Evolutionary conservation across 306 rosid genomes (phyloP), one percentile per base, ranked within the genome.

Genomic region (Neltuma alba): DNA sequence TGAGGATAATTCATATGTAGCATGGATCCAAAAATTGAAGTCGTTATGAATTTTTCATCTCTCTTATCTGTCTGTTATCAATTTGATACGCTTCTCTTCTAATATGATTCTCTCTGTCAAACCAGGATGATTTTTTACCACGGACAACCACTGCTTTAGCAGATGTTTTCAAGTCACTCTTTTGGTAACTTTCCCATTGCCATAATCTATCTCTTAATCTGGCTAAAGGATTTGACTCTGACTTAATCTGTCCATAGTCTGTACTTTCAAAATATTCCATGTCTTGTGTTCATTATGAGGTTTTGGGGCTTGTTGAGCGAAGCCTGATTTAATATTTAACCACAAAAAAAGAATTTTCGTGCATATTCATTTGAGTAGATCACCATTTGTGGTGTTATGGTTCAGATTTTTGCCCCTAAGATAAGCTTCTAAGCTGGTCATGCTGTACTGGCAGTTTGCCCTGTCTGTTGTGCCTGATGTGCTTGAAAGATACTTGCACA

Each of bases 401-500:
- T 79, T 73, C 73, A 61, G 78, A 23, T 28, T 38, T 44, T 75
- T 57, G 38, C 84, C 42, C 36, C 63, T 67, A 48, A 36, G 77
- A 66, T 69, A 72, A 67, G 64, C 83, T 74, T 66, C 85, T 82
- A 57, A 77, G 71, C 11, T 15, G 78, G 57, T 69, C 80, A 71
- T 78, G 41, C 81, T 72, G 47, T 73, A 25, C 79, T 82, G 67
- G 86, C 97, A 95, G 99, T 79, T 89, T 92, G 90, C 99, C 99
- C 75, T 95, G 99, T 81, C 83, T 95, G 13, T 81, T 92, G 80
- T 95, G 98, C 83, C 44, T 91, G 80, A 71, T 79, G 88, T 95
- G 99, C 97, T 72, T 92, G 85, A 92, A 90, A 85, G 99, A 95
- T 83, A 95, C 99, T 16, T 95, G 95, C 88, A 95, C 94, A 18